A percentile compares a stretch with the other conserved stretches of the same genome.
Conservation (phyloP, 768 basidiomycete genomes). For the Rhodotorula kratochvilovae region DNA sequence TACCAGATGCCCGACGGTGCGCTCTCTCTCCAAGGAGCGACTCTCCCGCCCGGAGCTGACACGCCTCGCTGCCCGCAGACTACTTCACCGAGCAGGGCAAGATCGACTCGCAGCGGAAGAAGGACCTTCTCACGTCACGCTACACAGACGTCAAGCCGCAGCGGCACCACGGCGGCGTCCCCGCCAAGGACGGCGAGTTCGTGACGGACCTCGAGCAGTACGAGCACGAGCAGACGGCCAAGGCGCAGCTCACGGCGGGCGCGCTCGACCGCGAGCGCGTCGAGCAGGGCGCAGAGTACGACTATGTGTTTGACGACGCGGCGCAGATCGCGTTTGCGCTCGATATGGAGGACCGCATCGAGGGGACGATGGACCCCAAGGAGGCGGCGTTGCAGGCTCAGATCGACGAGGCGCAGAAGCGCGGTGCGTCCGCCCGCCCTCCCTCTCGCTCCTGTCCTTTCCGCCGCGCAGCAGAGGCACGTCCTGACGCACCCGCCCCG, state of each 20-base stretch:
- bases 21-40: not conserved
- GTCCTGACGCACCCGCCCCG: no score
- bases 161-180: conserved; percentile 9
- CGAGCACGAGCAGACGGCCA: conserved; percentile 80
- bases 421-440: no score
- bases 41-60: not conserved
- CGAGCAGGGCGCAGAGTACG: conserved; percentile 69
- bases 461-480: no score
- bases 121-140: conserved; percentile 83
- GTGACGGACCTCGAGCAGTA: conserved; percentile 96
- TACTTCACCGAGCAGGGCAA: conserved; percentile 98
- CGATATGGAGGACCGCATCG: conserved; percentile 57
- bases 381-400: conserved; percentile 79
- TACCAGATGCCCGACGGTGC: conserved; percentile 79
- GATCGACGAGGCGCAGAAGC: conserved; percentile 84
- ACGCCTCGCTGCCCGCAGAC: conserved; percentile 50
- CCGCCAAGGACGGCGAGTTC: conserved; percentile 72
- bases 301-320: conserved; percentile 96
- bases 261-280: conserved; percentile 81
- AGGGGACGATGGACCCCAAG: conserved; percentile 68
- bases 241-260: conserved; percentile 83
- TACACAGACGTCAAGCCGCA: conserved; percentile 67
- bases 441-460: no score
- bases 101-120: conserved; percentile 93
- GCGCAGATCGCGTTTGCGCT: conserved; percentile 94